These are phyloP conservation scores for Lactifluus echinatus DNA, from an alignment of 768 basidiomycete species.

Conservation along the genomic window DNA sequence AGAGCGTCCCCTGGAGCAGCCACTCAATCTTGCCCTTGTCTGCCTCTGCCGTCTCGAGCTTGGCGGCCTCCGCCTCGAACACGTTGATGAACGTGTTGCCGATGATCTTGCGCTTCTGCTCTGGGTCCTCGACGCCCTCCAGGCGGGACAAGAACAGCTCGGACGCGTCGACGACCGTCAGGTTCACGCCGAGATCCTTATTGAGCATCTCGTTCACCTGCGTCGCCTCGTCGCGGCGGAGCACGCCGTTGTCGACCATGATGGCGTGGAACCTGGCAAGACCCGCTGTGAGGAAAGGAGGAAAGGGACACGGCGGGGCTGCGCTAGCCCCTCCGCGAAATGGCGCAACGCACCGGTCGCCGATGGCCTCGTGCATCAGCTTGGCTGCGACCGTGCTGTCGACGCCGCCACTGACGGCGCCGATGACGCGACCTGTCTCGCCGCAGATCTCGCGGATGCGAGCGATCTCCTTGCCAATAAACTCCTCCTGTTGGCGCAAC, in stretches of 20 bases:
- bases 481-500: conserved; percentile 61
- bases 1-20: conserved; percentile 94
- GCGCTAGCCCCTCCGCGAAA: too few species aligned
- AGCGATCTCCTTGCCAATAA: conserved; percentile 92
- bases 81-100: conserved; percentile 99
- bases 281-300: neutral
- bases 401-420: conserved; percentile 95
- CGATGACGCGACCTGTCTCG: conserved; percentile 89
- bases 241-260: conserved; percentile 98
- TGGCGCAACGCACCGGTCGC: conserved; percentile 67
- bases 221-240: conserved; percentile 81
- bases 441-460: conserved; percentile 95
- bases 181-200: conserved; percentile 88
- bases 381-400: conserved; percentile 98
- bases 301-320: too few species aligned
- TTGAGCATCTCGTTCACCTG: conserved; percentile 94
- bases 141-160: conserved; percentile 84
- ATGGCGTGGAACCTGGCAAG: conserved; percentile 92
- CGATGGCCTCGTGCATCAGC: conserved; percentile 99
- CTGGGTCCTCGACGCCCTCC: conserved; percentile 91
- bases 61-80: conserved; percentile 89
- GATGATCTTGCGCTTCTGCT: conserved; percentile 95
- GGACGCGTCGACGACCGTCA: conserved; percentile 93
- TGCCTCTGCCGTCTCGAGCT: conserved; percentile 73
- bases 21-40: conserved; percentile 92